Conservation (phyloP, 306 rosid species). For the Fragaria ananassa region DNA sequence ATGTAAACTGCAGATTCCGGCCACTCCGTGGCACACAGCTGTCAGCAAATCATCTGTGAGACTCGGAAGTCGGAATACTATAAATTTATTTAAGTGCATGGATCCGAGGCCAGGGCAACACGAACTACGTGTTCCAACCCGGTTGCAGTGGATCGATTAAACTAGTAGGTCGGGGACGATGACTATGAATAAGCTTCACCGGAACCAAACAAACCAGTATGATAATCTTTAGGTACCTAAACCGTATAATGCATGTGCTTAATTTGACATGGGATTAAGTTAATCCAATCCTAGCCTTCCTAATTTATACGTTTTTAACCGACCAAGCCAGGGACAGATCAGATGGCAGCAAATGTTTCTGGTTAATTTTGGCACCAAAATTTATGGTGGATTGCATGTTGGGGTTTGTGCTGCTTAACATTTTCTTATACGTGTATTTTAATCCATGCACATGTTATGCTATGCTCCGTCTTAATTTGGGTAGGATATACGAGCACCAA, state of each 20-base stretch:
- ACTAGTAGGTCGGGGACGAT: background rate
- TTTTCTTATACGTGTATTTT: background rate
- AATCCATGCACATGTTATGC: conserved; percentile 7
- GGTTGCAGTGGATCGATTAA: background rate
- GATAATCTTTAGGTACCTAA: background rate
- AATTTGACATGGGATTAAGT: background rate
- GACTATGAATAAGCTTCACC: background rate
- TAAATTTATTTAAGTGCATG: background rate
- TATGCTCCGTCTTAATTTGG: background rate
- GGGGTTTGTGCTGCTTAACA: conserved; percentile 2
- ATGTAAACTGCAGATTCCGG: background rate
- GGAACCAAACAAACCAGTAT: conserved; percentile 9
- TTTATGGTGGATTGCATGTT: conserved; percentile 24
- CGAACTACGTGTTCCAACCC: background rate
- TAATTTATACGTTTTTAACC: background rate
- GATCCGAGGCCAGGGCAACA: background rate
- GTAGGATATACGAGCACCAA: background rate
- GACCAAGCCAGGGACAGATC: conserved; percentile 25
- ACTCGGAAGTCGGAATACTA: background rate
- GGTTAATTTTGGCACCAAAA: conserved; percentile 8
- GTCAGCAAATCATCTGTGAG: background rate
- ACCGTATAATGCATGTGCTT: conserved; percentile 10
- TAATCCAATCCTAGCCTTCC: background rate
- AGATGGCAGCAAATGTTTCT: conserved; percentile 12
- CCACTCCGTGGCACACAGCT: background rate